phyloP scores from a whole-genome alignment of 1,284 basidiomycete genomes.

The Cryptococcus maquisensis region DNA sequence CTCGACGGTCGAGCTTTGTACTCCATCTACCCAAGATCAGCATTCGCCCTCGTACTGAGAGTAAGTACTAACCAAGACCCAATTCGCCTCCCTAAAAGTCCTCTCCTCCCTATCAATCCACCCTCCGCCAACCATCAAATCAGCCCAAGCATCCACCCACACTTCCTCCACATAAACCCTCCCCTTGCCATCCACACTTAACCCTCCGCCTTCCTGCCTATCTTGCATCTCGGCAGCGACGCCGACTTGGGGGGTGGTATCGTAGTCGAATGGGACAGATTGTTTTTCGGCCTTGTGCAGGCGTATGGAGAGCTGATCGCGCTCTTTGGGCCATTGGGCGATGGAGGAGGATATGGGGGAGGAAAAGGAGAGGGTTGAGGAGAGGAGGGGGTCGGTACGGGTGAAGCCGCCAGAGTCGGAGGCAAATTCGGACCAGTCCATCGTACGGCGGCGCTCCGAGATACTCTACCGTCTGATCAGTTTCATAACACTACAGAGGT shows the following conservation, averaged over 20 bases:
- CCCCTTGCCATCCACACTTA: constrained; percentile 55
- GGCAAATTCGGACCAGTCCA: constrained; percentile 84
- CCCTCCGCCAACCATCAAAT: constrained; percentile 71
- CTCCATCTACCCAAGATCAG: constrained; percentile 59
- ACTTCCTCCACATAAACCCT: constrained; percentile 70
- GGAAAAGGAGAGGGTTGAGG: constrained; percentile 74
- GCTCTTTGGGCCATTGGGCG: constrained; percentile 65
- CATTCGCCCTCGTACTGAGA: not conserved
- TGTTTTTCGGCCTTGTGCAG: constrained; percentile 76
- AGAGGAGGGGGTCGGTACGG: constrained; percentile 66
- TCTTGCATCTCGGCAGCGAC: not conserved
- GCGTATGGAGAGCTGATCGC: constrained; percentile 66
- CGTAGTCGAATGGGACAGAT: constrained; percentile 75
- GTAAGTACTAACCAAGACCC: constrained; percentile 68
- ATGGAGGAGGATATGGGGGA: constrained; percentile 63
- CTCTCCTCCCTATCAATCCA: constrained; percentile 72
- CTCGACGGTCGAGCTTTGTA: constrained; percentile 59
- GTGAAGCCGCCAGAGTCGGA: constrained; percentile 62
- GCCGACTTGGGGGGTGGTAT: constrained; percentile 67
- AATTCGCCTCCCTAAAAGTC: constrained; percentile 77
- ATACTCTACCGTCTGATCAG: constrained; percentile 54
- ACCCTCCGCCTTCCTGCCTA: not conserved
- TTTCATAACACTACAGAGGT: not conserved
- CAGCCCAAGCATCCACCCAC: constrained; percentile 80
- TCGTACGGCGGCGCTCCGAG: constrained; percentile 66